Conservation (phyloP, 192 early-diverging fungal species). For the Entomortierella parvispora region DNA sequence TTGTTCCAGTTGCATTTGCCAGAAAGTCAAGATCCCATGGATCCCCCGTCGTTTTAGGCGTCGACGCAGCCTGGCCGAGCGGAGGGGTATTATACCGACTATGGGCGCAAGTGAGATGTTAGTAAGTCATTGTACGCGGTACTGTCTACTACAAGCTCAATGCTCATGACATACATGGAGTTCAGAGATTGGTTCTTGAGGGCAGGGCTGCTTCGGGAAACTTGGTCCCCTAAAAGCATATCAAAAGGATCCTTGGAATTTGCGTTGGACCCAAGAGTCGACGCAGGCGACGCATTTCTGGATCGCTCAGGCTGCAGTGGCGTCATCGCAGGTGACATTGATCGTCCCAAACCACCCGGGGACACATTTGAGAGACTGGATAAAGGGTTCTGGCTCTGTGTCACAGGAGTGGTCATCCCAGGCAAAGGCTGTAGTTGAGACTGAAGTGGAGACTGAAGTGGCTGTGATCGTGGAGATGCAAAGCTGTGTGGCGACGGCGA, state of each 20-base stretch:
- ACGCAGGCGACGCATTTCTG: constrained; percentile 23
- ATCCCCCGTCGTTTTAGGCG: constrained; percentile 12
- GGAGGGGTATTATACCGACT: constrained; percentile 49
- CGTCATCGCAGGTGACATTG: constrained; percentile 33
- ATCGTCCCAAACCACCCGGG: constrained; percentile 31
- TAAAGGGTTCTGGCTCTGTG: background rate
- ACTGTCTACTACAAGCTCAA: background rate
- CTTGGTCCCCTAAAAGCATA: constrained; percentile 30
- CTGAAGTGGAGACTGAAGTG: constrained; percentile 7
- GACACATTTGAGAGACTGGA: constrained; percentile 12
- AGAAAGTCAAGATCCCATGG: constrained; percentile 50
- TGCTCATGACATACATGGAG: constrained; percentile 21
- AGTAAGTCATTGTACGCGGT: background rate
- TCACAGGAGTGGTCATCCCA: background rate
- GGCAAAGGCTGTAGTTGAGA: background rate
- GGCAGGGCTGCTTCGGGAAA: constrained; percentile 25
- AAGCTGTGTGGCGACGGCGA: constrained; percentile 7
- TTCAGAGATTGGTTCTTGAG: constrained; percentile 46
- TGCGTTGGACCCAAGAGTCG: background rate
- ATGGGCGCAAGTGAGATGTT: background rate
- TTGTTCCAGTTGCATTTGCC: constrained; percentile 29
- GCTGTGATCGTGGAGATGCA: constrained; percentile 24
- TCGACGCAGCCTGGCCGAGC: constrained; percentile 8
- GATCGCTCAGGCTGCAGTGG: constrained; percentile 37
- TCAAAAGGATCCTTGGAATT: constrained; percentile 33